Evolutionary conservation across 2,329 filamentous ascomycete genomes (phyloP), one percentile per base, ranked within the genome.

Genomic region (Talaromyces marneffei): DNA sequence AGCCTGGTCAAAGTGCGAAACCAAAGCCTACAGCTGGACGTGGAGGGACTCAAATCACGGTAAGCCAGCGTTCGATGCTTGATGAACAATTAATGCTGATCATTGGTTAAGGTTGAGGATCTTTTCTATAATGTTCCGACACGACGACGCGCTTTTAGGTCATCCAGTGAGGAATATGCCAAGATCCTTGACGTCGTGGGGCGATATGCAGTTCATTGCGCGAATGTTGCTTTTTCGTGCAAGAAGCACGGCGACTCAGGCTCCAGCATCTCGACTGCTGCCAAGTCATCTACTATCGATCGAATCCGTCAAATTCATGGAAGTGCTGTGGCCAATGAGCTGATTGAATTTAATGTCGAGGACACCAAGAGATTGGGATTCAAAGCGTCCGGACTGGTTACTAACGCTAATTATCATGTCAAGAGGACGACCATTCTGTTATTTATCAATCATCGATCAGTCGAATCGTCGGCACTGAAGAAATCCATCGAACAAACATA

Each of bases 131-230:
- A 97, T 69, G 86, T 97, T 0, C 92, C 92, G 0, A 96, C 89
- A 8, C 85, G 94, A 25, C 86, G 92, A 37, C 86, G 87, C 66
- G 94, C 95, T 10, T 99, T 99, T 70, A 86, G 94, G 42, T 97
- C 93, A 14, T 79, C 90, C 18, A 90, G 92, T 39, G 94, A 99
- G 71, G 95, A 99, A 73, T 97, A 95, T 78, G 92, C 95, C 70
- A 99, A 97, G 77, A 97, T 99, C 61, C 87, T 97, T 27, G 94
- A 99, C 72, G 86, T 97, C 72, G 89, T 97, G 8, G 92, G 94
- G 14, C 87, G 91, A 46, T 97, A 99, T 76, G 91, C 94, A 29
- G 85, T 99, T 9, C 94, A 99, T 74, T 97, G 93, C 72, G 80
- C 85, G 59, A 87, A 89, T n/a, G 92, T 99, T 12, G 90, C 90